These are phyloP conservation scores for Cladosporium phlei DNA, from an alignment of 2,329 filamentous ascomycete genomes.

Conservation along the genomic window DNA sequence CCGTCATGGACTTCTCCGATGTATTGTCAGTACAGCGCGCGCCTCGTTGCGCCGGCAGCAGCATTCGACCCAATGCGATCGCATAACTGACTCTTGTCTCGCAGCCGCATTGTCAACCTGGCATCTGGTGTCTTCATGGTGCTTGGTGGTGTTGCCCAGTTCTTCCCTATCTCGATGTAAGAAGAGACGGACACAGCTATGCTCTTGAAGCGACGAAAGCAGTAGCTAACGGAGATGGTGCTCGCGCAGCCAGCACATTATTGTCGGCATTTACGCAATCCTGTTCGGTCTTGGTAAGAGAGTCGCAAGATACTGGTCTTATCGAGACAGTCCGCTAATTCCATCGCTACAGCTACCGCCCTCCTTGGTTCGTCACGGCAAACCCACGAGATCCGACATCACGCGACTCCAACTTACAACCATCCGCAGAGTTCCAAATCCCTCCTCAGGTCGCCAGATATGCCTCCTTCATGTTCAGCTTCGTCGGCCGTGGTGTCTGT, in stretches of 20 bases:
- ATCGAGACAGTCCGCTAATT: too few relatives aligned
- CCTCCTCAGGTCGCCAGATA: conserved; percentile 89
- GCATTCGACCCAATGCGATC: not conserved
- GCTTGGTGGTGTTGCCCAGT: conserved; percentile 72
- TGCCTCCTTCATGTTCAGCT: conserved; percentile 96
- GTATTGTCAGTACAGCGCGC: conserved; percentile 64
- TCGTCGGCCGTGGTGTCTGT: conserved; percentile 93
- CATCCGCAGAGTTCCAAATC: conserved; percentile 73
- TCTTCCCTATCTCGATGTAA: conserved; percentile 60
- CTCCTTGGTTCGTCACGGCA: conserved; percentile 37
- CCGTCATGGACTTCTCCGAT: conserved; percentile 83
- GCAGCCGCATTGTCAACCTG: conserved; percentile 90
- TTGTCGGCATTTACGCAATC: conserved; percentile 83
- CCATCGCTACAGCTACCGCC: conserved; percentile 60
- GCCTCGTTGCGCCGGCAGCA: conserved; percentile 6
- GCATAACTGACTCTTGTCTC: conserved; percentile 11
- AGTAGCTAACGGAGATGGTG: not conserved
- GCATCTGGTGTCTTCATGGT: conserved; percentile 81
- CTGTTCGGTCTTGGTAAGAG: conserved; percentile 79
- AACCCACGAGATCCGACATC: not conserved
- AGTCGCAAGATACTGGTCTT: too few relatives aligned
- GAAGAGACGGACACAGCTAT: conserved; percentile 23
- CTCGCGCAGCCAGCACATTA: conserved; percentile 58
- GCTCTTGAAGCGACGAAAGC: not conserved
- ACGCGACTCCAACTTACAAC: not conserved